These are phyloP conservation scores for Leptomonas seymouri DNA, from an alignment of 208 protist genomes.

Conservation along the genomic window DNA sequence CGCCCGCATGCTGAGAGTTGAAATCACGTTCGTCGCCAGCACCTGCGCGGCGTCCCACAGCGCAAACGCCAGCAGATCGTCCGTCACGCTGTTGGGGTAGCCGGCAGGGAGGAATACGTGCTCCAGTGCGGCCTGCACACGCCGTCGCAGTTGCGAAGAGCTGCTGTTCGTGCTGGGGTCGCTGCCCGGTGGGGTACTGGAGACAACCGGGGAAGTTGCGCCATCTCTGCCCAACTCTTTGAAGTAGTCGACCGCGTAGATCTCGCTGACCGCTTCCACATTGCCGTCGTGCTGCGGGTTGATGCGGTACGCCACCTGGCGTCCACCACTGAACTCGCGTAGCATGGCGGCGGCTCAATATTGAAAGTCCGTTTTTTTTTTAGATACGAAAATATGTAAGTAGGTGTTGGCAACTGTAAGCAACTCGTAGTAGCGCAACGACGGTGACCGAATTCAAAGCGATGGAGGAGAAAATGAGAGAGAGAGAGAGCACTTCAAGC, in stretches of 20 bases:
- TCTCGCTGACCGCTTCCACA: constrained; percentile 21
- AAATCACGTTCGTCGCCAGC: constrained; percentile 43
- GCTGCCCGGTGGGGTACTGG: background rate
- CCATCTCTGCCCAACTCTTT: constrained; percentile 1
- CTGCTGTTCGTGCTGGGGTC: background rate
- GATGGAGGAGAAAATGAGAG: background rate
- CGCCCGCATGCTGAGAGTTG: constrained; percentile 51
- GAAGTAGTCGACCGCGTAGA: constrained; percentile 35
- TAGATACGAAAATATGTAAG: background rate
- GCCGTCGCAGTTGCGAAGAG: background rate
- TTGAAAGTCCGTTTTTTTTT: background rate
- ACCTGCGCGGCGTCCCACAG: constrained; percentile 38
- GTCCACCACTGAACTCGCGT: constrained; percentile 32
- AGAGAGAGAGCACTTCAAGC: background rate
- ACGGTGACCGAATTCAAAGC: background rate
- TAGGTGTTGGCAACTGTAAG: background rate
- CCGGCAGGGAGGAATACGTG: constrained; percentile 58
- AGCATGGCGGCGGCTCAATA: constrained; percentile 26
- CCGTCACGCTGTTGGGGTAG: constrained; percentile 63
- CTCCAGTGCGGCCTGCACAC: constrained; percentile 16
- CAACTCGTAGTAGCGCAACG: background rate
- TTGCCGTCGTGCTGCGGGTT: constrained; percentile 27
- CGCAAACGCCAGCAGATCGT: constrained; percentile 44
- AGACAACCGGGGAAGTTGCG: background rate
- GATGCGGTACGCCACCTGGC: constrained; percentile 36